Evolutionary conservation across 176 grass and related monocot species (phyloP), one percentile per base, ranked within the genome.

Genomic region (Zea mays): DNA sequence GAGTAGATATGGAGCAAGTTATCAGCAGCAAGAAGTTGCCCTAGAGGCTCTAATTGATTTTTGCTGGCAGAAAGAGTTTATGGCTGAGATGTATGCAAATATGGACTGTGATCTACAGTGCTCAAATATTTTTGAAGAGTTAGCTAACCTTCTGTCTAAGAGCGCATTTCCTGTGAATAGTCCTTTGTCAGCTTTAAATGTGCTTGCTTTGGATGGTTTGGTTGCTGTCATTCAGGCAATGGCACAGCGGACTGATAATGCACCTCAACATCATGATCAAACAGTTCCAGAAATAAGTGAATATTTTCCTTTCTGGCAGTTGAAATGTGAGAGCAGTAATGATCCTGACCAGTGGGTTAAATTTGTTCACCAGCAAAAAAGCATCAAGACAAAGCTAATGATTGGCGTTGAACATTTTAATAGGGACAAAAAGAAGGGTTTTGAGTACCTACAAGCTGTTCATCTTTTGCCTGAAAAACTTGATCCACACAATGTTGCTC

Each of bases 1-100:
- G 68, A 90, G 87, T 56, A 80, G 92, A 77, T 92, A 89, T 79
- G 96, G 96, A 10, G 85, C 91, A 82, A 94, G 89, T 74, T 99
- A 90, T 77, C 92, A 99, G 79, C 96, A 95, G 79, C 92, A 99
- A 76, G 96, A 99, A 85, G 92, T 99, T 14, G 92, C 92, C 11
- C 64, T 95, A 81, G 96, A 99, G 81, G 87, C 90, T 84, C 78
- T 99, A n/a, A 86, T 95, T 55, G 96, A 99, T 84, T 80, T 72
- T 85, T 99, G 96, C 62, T 80, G 92, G 82, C 96, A 99, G 76
- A 95, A 95, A 85, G 87, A 87, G 68, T 99, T 99, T 72, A 95
- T 99, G 92, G 87, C 90, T 20, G 96, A 99, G 83, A 99, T 99
- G 96, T 95, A 95, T 90, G 90, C 78, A 3, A 99, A 99, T 75